Conservation (phyloP, 768 basidiomycete genomes). For the Botryobasidium botryosum region DNA sequence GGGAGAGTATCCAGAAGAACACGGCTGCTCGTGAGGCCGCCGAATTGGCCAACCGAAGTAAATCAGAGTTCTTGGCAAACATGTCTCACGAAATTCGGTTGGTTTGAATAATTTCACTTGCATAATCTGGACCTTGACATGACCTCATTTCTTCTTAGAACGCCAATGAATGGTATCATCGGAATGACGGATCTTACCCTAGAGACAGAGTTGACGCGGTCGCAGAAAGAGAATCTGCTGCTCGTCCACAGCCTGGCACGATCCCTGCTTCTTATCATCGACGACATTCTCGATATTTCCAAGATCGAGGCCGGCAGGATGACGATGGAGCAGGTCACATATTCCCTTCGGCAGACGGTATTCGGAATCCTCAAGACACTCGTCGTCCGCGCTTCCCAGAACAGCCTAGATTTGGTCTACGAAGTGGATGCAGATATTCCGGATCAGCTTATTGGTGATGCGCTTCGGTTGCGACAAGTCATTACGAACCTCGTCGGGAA, state of each 20-base stretch:
- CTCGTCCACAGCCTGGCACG: slow-evolving; percentile 91
- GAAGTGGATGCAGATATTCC: slow-evolving; percentile 92
- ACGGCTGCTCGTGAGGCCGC: slow-evolving; percentile 94
- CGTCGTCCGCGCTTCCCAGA: slow-evolving; percentile 92
- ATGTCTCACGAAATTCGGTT: slow-evolving; percentile 96
- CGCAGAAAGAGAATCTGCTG: slow-evolving; percentile 87
- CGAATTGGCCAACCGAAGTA: slow-evolving; percentile 91
- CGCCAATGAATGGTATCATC: slow-evolving; percentile 99
- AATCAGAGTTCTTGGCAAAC: slow-evolving; percentile 97
- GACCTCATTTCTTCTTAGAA: slow-evolving; percentile 31
- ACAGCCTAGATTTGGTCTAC: slow-evolving; percentile 89
- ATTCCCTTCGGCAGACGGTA: slow-evolving; percentile 90
- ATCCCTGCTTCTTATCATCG: slow-evolving; percentile 87
- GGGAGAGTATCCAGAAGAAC: slow-evolving; percentile 97
- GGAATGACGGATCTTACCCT: slow-evolving; percentile 99
- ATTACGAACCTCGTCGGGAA: slow-evolving; percentile 93
- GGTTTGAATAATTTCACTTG: slow-evolving; percentile 17
- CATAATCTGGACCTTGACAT: not conserved
- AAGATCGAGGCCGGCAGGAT: slow-evolving; percentile 99
- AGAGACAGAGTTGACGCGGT: slow-evolving; percentile 86
- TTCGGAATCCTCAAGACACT: slow-evolving; percentile 97
- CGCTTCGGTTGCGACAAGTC: slow-evolving; percentile 82
- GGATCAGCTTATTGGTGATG: slow-evolving; percentile 93
- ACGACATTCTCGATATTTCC: slow-evolving; percentile 98
- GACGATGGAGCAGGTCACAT: slow-evolving; percentile 99